Conservation (phyloP, 2,329 filamentous ascomycete species). For the Westerdykella aurantiaca region DNA sequence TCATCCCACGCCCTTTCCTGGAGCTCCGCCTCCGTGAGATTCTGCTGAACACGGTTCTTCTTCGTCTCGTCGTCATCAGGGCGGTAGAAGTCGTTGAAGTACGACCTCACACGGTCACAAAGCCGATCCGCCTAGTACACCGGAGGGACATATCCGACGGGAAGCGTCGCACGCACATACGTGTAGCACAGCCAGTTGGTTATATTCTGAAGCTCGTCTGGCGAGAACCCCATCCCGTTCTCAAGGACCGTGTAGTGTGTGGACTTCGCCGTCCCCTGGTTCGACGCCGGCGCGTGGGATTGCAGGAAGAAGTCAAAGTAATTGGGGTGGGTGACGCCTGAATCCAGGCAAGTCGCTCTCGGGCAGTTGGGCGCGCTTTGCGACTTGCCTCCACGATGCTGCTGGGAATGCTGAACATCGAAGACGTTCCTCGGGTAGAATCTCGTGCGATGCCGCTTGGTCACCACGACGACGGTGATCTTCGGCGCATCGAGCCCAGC, state of each 20-base stretch:
- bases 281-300: slow-evolving; percentile 62
- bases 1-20: background rate
- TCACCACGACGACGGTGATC: slow-evolving; percentile 32
- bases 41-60: background rate
- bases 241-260: slow-evolving; percentile 68
- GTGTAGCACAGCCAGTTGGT: slow-evolving; percentile 30
- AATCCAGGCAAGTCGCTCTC: background rate
- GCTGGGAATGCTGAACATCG: background rate
- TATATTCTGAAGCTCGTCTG: background rate
- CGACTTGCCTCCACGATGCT: too few species aligned
- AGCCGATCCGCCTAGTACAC: background rate
- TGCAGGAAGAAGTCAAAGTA: slow-evolving; percentile 79
- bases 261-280: slow-evolving; percentile 71
- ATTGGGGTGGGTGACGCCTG: background rate
- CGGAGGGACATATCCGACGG: background rate
- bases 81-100: background rate
- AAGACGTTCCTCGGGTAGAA: slow-evolving; percentile 27
- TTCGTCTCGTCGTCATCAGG: background rate
- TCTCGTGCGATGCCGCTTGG: slow-evolving; percentile 40
- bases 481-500: slow-evolving; percentile 32
- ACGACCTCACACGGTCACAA: background rate
- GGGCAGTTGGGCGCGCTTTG: background rate
- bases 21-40: background rate
- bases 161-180: background rate
- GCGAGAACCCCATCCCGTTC: slow-evolving; percentile 31